These are phyloP conservation scores for Colletotrichum lupini DNA, from an alignment of 2,329 filamentous ascomycete genomes.

Conservation along the genomic window DNA sequence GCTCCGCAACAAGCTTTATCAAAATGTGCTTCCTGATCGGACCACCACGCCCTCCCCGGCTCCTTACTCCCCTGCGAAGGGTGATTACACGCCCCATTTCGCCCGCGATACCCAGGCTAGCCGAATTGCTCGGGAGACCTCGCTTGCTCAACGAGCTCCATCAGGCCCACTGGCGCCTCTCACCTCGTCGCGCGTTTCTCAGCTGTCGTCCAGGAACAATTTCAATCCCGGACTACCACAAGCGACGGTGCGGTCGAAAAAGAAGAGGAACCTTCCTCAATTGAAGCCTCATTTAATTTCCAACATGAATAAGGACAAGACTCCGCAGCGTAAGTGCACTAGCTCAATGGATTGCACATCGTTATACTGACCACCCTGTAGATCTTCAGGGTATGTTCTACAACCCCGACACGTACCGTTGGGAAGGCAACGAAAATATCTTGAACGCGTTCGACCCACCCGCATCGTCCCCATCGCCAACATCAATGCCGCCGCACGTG, in stretches of 20 bases:
- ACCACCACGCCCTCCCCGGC: constrained; percentile 64
- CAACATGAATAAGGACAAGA: constrained; percentile 78
- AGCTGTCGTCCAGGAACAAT: constrained; percentile 61
- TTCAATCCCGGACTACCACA: constrained; percentile 58
- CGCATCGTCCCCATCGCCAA: constrained; percentile 63
- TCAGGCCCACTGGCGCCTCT: constrained; percentile 66
- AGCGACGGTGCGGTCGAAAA: constrained; percentile 62
- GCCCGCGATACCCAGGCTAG: constrained; percentile 74
- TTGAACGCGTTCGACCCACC: constrained; percentile 81
- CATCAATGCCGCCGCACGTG: constrained; percentile 55
- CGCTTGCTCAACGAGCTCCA: constrained; percentile 68
- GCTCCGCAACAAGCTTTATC: constrained; percentile 66
- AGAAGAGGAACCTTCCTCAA: constrained; percentile 66
- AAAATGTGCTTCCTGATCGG: constrained; percentile 66
- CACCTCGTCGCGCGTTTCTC: constrained; percentile 64
- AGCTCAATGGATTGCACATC: neutral
- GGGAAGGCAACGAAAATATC: constrained; percentile 96
- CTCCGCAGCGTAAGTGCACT: constrained; percentile 78
- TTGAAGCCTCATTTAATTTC: constrained; percentile 89
- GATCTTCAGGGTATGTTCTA: constrained; percentile 96
- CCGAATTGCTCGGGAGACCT: constrained; percentile 72
- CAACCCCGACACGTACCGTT: constrained; percentile 85
- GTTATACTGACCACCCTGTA: constrained; percentile 52
- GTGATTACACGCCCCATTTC: constrained; percentile 69
- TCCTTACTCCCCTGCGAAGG: constrained; percentile 67